Evolutionary conservation across 2,329 filamentous ascomycete species (phyloP).

Genomic region (Phyllosticta citrichinensis): DNA sequence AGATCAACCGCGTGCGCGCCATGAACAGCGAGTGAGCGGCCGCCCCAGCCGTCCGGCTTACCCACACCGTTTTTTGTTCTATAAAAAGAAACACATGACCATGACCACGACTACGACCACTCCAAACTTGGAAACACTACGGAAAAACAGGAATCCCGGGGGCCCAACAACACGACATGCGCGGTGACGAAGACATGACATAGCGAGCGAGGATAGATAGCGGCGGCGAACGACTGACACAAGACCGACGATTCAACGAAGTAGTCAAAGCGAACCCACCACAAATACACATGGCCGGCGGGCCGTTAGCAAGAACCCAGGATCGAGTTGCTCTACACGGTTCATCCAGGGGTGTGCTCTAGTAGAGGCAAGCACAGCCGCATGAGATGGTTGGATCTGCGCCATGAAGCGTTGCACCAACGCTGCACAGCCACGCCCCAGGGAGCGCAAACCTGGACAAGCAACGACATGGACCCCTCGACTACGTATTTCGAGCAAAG

Average conservation of each 20-base stretch:
- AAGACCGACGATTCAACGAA: not conserved
- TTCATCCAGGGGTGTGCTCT: not conserved
- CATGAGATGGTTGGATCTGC: not conserved
- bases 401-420: not conserved
- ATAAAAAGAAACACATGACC: not conserved
- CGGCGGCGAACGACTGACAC: not conserved
- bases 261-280: not conserved
- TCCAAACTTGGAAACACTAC: not conserved
- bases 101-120: not conserved
- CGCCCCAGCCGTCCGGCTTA: not conserved
- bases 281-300: not conserved
- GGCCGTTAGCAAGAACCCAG: not conserved
- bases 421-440: not conserved
- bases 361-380: not conserved
- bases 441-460: not conserved
- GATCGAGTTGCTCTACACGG: not conserved
- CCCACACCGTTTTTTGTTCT: not conserved
- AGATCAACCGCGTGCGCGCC: conserved; percentile 68
- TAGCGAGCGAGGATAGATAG: not conserved
- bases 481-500: not conserved
- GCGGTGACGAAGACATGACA: not conserved
- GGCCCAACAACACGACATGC: not conserved
- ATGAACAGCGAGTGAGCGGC: not conserved
- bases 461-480: not conserved
- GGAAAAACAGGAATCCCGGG: not conserved